Base-by-base conservation (phyloP, 768 basidiomycete species). In the Tulasnella sp. region DNA sequence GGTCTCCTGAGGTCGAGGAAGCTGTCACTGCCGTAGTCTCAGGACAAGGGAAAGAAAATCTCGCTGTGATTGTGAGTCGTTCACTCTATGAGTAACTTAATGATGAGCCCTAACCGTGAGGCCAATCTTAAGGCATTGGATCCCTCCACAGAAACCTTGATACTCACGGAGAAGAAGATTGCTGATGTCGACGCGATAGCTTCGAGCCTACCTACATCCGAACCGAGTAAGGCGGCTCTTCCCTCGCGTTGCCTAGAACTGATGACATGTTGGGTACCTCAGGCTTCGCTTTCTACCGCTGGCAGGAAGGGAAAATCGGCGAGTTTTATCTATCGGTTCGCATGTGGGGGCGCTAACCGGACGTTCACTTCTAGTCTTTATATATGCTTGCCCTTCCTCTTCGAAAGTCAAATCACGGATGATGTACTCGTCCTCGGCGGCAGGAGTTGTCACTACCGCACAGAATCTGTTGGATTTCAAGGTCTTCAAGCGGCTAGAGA, bases 401-500 rank as follows among this genome's bases (percentile, higher is more conserved):
- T 89, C 87, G 4, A 86, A 88, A 1, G 78, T 96, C 72, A 90
- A 89, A 67, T 76, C 84, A 62, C 80, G 92, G 45, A 93, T 98
- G 88, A 68, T 96, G 34, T 95, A 94, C 72, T 89, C 91, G 0
- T 83, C 85, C 1, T 83, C 82, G 8, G 80, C 80, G 10, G 65
- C 75, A 9, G 70, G 78, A 19, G 76, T 85, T 5, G 84, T 80
- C 66, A 74, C 76, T 52, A 72, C 78, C 7, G 82, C 79, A 30
- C 83, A 82, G 62, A 72, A 70, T 3, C 65, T 64, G n/a, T 67
- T 84, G 1, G 70, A 68, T 1, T 60, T 74, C 81, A 62, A 71
- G 72, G 52, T 76, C 71, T 13, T 72, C 71, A 51, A 72, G 72
- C 27, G 72, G 75, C 17, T 73, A 73, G 26, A 64, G 71, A 62